These are phyloP conservation scores for Kwoniella botswanensis DNA, from an alignment of 768 basidiomycete species.

Conservation along the genomic window DNA sequence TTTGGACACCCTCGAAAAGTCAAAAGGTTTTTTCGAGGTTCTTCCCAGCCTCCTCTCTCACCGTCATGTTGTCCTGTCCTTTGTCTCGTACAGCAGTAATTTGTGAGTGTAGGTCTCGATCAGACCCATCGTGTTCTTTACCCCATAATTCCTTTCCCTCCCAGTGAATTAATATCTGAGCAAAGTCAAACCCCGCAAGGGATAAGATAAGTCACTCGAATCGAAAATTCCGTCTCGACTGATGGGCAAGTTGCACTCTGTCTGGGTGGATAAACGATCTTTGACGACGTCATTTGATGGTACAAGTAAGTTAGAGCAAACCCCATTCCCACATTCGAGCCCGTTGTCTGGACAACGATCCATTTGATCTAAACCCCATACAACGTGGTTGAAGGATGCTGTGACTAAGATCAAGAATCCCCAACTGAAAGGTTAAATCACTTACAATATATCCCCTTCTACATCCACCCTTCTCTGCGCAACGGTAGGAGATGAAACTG, in stretches of 20 bases:
- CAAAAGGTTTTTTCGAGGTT: conserved; percentile 4
- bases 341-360: conserved; percentile 10
- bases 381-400: background rate
- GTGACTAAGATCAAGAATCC: background rate
- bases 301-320: background rate
- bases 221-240: background rate
- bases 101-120: conserved; percentile 3
- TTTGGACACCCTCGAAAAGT: conserved; percentile 8
- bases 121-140: conserved; percentile 1
- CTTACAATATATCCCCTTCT: background rate
- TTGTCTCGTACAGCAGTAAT: no score
- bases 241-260: background rate
- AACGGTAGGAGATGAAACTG: conserved; percentile 8
- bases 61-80: background rate
- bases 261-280: background rate
- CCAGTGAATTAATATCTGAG: no score
- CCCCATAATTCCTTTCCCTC: background rate
- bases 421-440: background rate
- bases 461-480: conserved; percentile 4
- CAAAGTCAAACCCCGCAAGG: conserved; percentile 11
- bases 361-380: background rate
- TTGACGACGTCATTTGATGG: background rate
- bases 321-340: conserved; percentile 10
- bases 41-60: conserved; percentile 5
- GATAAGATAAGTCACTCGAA: background rate